phyloP scores from a whole-genome alignment of 768 basidiomycete genomes.

The Suillus ampliporus region DNA sequence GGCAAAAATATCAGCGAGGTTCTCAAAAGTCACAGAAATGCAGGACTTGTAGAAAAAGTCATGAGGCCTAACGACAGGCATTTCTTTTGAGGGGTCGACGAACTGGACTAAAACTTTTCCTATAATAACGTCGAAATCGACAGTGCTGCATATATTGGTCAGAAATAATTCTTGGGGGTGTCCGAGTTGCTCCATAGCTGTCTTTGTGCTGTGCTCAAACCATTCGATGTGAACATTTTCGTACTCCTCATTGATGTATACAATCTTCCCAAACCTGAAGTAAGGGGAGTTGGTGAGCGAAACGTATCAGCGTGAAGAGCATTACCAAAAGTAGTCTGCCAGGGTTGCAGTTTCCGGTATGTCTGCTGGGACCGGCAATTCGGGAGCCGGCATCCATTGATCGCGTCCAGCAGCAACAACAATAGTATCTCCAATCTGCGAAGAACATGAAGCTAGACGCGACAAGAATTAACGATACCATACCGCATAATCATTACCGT shows the following conservation, averaged over 20 bases:
- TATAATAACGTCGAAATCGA: constrained; percentile 46
- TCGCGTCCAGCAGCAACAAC: constrained; percentile 51
- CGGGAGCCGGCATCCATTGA: constrained; percentile 32
- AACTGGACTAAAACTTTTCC: constrained; percentile 55
- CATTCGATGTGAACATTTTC: constrained; percentile 69
- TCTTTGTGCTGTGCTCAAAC: constrained; percentile 73
- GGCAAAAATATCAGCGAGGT: not conserved
- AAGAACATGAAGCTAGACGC: constrained; percentile 8
- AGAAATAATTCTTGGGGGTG: constrained; percentile 72
- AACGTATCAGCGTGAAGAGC: not conserved
- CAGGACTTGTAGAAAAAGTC: constrained; percentile 65
- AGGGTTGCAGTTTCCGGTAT: constrained; percentile 48
- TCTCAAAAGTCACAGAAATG: constrained; percentile 12
- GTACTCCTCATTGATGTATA: constrained; percentile 51
- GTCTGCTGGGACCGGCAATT: constrained; percentile 42
- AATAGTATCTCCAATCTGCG: constrained; percentile 68
- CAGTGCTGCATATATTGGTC: constrained; percentile 55
- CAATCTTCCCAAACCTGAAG: constrained; percentile 71
- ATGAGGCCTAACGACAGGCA: constrained; percentile 34
- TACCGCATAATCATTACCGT: constrained; percentile 51
- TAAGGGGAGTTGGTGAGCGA: constrained; percentile 4
- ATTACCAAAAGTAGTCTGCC: constrained; percentile 69
- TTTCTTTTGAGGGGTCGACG: constrained; percentile 27
- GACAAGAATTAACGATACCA: constrained; percentile 9
- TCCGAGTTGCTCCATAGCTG: constrained; percentile 62